Conservation (phyloP, 2,329 filamentous ascomycete genomes). For the Parastagonospora nodorum region DNA sequence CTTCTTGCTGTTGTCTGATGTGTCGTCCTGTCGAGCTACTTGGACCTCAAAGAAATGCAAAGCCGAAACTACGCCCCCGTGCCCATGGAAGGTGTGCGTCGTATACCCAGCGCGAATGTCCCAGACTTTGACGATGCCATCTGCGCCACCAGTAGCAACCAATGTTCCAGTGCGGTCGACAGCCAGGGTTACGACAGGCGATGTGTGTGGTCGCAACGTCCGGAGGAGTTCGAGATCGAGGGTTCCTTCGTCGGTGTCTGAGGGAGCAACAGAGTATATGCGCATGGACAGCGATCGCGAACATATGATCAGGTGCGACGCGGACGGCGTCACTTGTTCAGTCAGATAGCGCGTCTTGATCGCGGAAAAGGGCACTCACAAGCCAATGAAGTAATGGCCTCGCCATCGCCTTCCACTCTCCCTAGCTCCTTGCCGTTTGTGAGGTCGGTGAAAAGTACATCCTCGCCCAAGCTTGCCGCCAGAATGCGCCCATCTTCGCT, state of each 20-base stretch:
- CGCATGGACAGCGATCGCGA: slow-evolving; percentile 96
- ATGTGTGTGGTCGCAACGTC: slow-evolving; percentile 86
- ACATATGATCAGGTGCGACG: slow-evolving; percentile 85
- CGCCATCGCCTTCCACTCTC: slow-evolving; percentile 78
- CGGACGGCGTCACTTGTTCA: slow-evolving; percentile 77
- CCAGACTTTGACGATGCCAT: slow-evolving; percentile 95
- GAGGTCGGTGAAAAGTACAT: slow-evolving; percentile 85
- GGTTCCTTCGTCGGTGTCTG: slow-evolving; percentile 64
- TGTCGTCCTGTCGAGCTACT: slow-evolving; percentile 53
- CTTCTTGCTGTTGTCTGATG: slow-evolving; percentile 40
- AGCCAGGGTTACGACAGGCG: slow-evolving; percentile 84
- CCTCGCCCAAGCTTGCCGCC: slow-evolving; percentile 88
- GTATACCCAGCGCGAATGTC: slow-evolving; percentile 88
- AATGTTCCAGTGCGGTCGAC: slow-evolving; percentile 88
- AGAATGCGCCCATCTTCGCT: slow-evolving; percentile 81
- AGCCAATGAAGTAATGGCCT: slow-evolving; percentile 75
- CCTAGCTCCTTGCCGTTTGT: slow-evolving; percentile 81
- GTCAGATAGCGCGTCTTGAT: background rate
- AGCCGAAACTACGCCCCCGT: slow-evolving; percentile 88
- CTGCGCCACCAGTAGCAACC: slow-evolving; percentile 88
- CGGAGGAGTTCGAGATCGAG: slow-evolving; percentile 67
- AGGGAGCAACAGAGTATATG: slow-evolving; percentile 75
- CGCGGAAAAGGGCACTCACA: slow-evolving; percentile 50
- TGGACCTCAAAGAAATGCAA: slow-evolving; percentile 87
- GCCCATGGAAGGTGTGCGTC: slow-evolving; percentile 93